Conservation (phyloP, 2,329 filamentous ascomycete species). For the Monilinia fructigena region DNA sequence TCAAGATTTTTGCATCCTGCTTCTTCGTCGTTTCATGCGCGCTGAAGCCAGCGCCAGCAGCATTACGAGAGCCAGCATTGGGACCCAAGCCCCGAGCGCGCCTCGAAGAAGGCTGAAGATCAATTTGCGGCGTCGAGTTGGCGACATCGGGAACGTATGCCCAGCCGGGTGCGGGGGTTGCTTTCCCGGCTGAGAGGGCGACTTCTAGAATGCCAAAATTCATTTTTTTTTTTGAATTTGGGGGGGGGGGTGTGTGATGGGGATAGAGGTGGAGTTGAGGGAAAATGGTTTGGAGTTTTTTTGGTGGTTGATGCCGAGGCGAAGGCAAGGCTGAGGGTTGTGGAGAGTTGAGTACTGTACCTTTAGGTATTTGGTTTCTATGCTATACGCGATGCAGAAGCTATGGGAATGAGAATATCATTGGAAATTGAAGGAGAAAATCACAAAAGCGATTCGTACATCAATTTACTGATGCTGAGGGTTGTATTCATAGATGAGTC, state of each 20-base stretch:
- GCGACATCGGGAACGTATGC: slow-evolving; percentile 79
- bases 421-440: too few species aligned
- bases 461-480: too few species aligned
- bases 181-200: slow-evolving; percentile 58
- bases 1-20: slow-evolving; percentile 76
- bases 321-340: slow-evolving; percentile 1
- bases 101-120: slow-evolving; percentile 54
- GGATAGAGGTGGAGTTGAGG: too few species aligned
- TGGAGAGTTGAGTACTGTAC: not conserved
- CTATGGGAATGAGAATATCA: not conserved
- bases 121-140: slow-evolving; percentile 53
- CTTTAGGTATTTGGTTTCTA: too few species aligned
- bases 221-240: slow-evolving; percentile 40
- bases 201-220: slow-evolving; percentile 81
- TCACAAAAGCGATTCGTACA: too few species aligned
- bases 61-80: too few species aligned
- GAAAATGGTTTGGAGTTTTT: too few species aligned
- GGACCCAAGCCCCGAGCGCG: slow-evolving; percentile 53
- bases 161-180: slow-evolving; percentile 78
- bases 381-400: not conserved
- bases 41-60: slow-evolving; percentile 32
- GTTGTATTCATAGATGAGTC: too few species aligned
- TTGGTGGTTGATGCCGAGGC: not conserved
- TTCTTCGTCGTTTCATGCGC: slow-evolving; percentile 70
- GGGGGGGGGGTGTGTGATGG: not conserved